Evolutionary conservation across 495 filamentous ascomycete genomes (phyloP).

Genomic region (Paragyromitra xinjiangensis): DNA sequence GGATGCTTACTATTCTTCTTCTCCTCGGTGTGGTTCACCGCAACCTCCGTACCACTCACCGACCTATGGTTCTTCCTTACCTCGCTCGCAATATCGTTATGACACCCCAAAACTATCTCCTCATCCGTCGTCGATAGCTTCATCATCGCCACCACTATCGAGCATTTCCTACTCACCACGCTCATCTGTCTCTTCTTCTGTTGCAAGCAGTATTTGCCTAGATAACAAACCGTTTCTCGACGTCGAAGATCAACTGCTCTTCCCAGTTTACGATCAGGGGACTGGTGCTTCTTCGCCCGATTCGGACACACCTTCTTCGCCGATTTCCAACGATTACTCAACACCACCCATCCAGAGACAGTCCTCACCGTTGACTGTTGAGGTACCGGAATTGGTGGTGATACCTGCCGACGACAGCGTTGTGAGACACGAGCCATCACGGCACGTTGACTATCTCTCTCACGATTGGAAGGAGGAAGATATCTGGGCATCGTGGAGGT

Average conservation of each 20-base stretch:
- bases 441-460: constrained; percentile 96
- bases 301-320: constrained; percentile 41
- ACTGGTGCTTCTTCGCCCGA: constrained; percentile 41
- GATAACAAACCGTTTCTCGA: constrained; percentile 48
- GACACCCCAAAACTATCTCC: constrained; percentile 48
- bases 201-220: constrained; percentile 56
- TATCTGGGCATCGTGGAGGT: constrained; percentile 96
- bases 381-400: constrained; percentile 52
- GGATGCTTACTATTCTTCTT: constrained; percentile 54
- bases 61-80: constrained; percentile 43
- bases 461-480: constrained; percentile 97
- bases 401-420: constrained; percentile 83
- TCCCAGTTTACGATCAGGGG: constrained; percentile 55
- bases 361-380: constrained; percentile 36
- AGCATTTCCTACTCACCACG: constrained; percentile 51
- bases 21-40: constrained; percentile 54
- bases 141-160: constrained; percentile 54
- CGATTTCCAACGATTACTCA: constrained; percentile 27
- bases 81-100: constrained; percentile 47
- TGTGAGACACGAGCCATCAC: constrained; percentile 77
- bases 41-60: constrained; percentile 48
- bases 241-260: constrained; percentile 53
- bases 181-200: constrained; percentile 53
- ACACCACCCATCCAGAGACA: constrained; percentile 30
- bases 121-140: constrained; percentile 48